Evolutionary conservation across 495 filamentous ascomycete species (phyloP).

Genomic region (Aspergillus kassunensis): DNA sequence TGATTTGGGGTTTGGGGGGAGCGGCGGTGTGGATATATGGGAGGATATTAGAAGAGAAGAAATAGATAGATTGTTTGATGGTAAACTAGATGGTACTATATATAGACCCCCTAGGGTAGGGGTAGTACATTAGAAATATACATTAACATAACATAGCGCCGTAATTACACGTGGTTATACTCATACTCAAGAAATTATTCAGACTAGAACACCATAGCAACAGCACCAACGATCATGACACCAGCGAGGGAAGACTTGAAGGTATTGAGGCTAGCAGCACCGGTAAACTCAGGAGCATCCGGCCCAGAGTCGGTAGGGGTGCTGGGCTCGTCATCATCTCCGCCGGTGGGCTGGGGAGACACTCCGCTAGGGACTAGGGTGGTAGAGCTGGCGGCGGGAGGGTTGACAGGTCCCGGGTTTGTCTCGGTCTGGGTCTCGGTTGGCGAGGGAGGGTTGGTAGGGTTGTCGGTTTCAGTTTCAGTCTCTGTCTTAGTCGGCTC

Average conservation of each 20-base stretch:
- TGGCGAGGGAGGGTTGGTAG: not conserved
- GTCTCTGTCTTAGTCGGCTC: not conserved
- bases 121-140: not conserved
- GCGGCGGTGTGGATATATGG: not conserved
- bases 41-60: not conserved
- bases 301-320: not conserved
- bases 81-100: conserved; percentile 1
- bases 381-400: conserved; percentile 7
- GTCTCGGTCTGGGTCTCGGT: not conserved
- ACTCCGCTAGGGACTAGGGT: conserved; percentile 10
- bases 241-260: conserved; percentile 23
- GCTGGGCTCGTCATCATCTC: not conserved
- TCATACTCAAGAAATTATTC: not conserved
- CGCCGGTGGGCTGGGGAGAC: conserved; percentile 5
- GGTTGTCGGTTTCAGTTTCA: not conserved
- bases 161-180: not conserved
- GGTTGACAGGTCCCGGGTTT: conserved; percentile 5
- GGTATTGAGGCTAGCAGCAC: conserved; percentile 27
- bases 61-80: not conserved
- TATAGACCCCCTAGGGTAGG: not conserved
- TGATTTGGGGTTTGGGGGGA: too few relatives aligned
- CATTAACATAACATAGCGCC: not conserved
- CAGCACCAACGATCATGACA: conserved; percentile 23
- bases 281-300: conserved; percentile 23
- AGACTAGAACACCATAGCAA: conserved; percentile 7